These are phyloP conservation scores for Peniophora sp. DNA, from an alignment of 1,284 basidiomycete species.

Conservation along the genomic window DNA sequence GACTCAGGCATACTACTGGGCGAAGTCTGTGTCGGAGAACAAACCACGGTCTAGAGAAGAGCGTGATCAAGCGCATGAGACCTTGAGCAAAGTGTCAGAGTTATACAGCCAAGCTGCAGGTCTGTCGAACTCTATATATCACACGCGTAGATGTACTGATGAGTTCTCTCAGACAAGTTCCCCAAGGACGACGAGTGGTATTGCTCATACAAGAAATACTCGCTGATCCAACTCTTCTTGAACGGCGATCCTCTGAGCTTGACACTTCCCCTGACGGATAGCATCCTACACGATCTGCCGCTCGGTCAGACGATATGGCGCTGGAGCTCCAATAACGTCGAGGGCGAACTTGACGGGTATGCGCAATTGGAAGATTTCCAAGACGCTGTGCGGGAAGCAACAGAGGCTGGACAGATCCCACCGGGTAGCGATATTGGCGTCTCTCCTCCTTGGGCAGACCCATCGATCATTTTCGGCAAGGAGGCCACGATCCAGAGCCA, in stretches of 20 bases:
- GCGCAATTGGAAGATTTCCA: no score
- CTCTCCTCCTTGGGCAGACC: no score
- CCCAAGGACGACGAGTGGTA: background rate
- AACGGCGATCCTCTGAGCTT: conserved; percentile 1
- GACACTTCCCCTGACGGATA: conserved; percentile 1
- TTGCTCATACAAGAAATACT: background rate
- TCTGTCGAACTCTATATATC: background rate
- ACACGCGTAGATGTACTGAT: background rate
- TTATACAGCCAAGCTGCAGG: background rate
- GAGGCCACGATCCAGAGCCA: no score
- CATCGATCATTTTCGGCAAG: no score
- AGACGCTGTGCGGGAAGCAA: no score
- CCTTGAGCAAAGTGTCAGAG: background rate
- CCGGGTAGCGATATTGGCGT: no score
- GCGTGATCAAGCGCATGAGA: background rate
- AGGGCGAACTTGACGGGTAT: no score
- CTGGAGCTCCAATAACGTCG: background rate
- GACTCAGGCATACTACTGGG: background rate
- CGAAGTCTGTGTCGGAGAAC: no score
- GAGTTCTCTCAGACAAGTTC: background rate
- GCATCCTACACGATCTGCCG: background rate
- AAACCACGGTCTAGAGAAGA: background rate
- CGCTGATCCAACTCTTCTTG: background rate
- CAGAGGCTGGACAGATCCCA: no score
- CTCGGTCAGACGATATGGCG: background rate